Evolutionary conservation across 78 protist species (phyloP).

Genomic region (Creolimax fragrantissima): DNA sequence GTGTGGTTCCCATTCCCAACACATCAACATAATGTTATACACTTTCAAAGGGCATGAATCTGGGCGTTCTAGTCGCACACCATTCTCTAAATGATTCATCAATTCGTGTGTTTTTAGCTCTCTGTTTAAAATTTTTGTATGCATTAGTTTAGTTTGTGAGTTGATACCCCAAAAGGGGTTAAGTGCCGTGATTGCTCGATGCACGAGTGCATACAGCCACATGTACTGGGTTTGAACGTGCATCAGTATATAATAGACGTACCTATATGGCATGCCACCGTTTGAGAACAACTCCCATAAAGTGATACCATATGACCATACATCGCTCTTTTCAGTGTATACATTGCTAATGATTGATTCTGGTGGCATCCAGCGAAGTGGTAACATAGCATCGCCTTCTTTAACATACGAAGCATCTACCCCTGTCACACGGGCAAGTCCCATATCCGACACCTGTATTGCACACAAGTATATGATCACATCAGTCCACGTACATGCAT

Average conservation of each 20-base stretch:
- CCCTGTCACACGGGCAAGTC: conserved; percentile 20
- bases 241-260: background rate
- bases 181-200: background rate
- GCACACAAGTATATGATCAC: background rate
- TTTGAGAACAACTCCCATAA: background rate
- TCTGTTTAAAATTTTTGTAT: background rate
- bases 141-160: too few relatives aligned
- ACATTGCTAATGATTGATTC: background rate
- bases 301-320: background rate
- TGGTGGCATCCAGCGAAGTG: conserved; percentile 18
- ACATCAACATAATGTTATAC: background rate
- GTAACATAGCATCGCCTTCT: conserved; percentile 10
- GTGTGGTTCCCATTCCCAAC: background rate
- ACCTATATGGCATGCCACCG: background rate
- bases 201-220: background rate
- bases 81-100: background rate
- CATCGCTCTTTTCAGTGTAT: conserved; percentile 14
- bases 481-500: too few relatives aligned
- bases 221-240: background rate
- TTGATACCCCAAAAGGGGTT: too few relatives aligned
- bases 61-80: background rate
- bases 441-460: conserved; percentile 14
- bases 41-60: background rate
- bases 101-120: background rate
- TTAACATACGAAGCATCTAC: conserved; percentile 9